Evolutionary conservation across 2,329 filamentous ascomycete species (phyloP).

Genomic region (Xylaria sp.): DNA sequence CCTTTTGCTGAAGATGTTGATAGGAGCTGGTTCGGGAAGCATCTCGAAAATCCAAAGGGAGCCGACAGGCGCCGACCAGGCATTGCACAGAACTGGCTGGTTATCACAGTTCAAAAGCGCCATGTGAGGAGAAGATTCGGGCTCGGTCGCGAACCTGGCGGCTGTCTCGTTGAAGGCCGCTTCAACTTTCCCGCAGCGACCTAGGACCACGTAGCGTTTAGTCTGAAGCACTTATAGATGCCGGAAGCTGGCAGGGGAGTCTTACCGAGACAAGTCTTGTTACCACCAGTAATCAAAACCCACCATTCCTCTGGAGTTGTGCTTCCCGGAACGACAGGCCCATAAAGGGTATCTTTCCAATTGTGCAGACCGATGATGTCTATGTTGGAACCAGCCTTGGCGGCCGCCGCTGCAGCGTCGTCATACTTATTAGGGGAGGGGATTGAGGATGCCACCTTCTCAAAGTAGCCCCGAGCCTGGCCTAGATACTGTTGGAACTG

Average conservation of each 20-base stretch:
- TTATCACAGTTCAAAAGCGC: slow-evolving; percentile 79
- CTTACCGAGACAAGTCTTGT: slow-evolving; percentile 79
- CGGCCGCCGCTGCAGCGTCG: slow-evolving; percentile 58
- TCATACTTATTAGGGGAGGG: slow-evolving; percentile 59
- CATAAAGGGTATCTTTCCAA: slow-evolving; percentile 76
- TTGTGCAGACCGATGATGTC: slow-evolving; percentile 73
- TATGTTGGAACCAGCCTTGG: slow-evolving; percentile 63
- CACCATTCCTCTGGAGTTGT: slow-evolving; percentile 79
- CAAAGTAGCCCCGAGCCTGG: slow-evolving; percentile 65
- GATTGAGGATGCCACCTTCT: slow-evolving; percentile 63
- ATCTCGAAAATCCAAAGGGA: slow-evolving; percentile 75
- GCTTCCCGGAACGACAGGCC: slow-evolving; percentile 67
- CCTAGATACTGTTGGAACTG: slow-evolving; percentile 73
- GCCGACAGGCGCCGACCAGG: slow-evolving; percentile 74
- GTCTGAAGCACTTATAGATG: background rate
- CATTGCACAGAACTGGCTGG: slow-evolving; percentile 79
- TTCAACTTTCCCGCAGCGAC: slow-evolving; percentile 73
- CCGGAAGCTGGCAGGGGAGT: slow-evolving; percentile 11
- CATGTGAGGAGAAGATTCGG: slow-evolving; percentile 72
- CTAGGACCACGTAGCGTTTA: slow-evolving; percentile 48
- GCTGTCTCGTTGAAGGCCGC: slow-evolving; percentile 74
- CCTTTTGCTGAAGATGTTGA: slow-evolving; percentile 72
- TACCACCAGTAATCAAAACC: slow-evolving; percentile 78
- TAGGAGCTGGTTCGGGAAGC: slow-evolving; percentile 70
- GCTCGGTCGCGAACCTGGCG: slow-evolving; percentile 68